These are phyloP conservation scores for Silene coronaria DNA, from an alignment of 179 eudicot genomes.

Conservation along the genomic window DNA sequence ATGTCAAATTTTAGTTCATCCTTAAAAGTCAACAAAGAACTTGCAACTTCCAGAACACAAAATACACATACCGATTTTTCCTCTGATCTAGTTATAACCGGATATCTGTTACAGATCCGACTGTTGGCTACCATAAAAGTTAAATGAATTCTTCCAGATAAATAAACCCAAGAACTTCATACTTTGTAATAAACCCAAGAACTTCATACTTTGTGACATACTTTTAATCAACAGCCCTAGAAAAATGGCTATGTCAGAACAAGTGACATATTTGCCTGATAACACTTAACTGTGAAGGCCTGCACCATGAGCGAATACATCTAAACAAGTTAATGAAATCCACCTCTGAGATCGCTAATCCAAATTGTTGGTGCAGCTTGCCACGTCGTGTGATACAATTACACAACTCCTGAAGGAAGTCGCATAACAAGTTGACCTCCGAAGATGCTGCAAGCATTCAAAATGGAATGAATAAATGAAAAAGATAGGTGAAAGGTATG, in stretches of 20 bases:
- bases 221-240: slow-evolving; percentile 20
- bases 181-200: slow-evolving; percentile 16
- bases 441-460: slow-evolving; percentile 43
- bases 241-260: slow-evolving; percentile 6
- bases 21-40: not conserved
- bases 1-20: not conserved
- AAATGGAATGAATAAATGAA: not conserved
- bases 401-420: slow-evolving; percentile 75
- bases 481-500: not conserved
- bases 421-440: slow-evolving; percentile 82
- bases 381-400: not conserved
- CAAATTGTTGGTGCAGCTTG: slow-evolving; percentile 12
- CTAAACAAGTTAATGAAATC: slow-evolving; percentile 7
- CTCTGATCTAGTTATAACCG: not conserved
- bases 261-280: slow-evolving; percentile 5
- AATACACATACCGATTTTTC: not conserved
- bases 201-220: slow-evolving; percentile 10
- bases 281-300: slow-evolving; percentile 13
- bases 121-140: slow-evolving; percentile 9
- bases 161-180: slow-evolving; percentile 17
- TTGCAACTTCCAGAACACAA: not conserved
- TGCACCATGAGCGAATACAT: slow-evolving; percentile 3
- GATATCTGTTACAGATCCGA: slow-evolving; percentile 1
- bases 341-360: slow-evolving; percentile 14
- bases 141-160: slow-evolving; percentile 16